Conservation (phyloP, 75 land plant species). For the Isoetes taiwanensis region DNA sequence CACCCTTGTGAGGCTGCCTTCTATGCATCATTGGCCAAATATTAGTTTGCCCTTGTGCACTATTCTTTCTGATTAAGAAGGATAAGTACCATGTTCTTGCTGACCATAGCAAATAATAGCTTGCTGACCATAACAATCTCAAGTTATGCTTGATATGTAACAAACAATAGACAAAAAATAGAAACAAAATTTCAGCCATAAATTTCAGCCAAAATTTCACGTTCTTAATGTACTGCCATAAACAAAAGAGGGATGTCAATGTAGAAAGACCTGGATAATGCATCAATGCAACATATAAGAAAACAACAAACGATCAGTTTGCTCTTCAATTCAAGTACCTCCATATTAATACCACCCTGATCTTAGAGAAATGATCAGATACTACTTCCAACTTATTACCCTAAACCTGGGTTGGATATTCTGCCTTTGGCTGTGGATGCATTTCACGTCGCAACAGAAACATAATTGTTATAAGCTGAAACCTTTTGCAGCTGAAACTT, state of each 20-base stretch:
- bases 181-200: no score
- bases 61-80: no score
- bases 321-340: background rate
- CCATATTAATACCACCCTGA: background rate
- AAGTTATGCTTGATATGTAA: no score
- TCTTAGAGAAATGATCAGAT: background rate
- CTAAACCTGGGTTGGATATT: background rate
- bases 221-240: conserved; percentile 70
- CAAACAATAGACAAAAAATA: no score
- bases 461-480: no score
- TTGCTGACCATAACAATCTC: no score
- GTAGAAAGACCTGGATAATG: background rate
- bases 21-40: conserved; percentile 73
- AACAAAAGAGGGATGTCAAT: background rate
- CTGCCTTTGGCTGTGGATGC: no score
- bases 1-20: conserved; percentile 43
- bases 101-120: no score
- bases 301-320: background rate
- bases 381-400: background rate
- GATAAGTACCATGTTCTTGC: no score
- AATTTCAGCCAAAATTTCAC: conserved; percentile 68
- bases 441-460: no score
- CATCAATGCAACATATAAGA: background rate
- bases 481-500: no score
- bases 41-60: conserved; percentile 74